Evolutionary conservation across 1,284 basidiomycete species (phyloP).

Genomic region (Sparassis latifolia): DNA sequence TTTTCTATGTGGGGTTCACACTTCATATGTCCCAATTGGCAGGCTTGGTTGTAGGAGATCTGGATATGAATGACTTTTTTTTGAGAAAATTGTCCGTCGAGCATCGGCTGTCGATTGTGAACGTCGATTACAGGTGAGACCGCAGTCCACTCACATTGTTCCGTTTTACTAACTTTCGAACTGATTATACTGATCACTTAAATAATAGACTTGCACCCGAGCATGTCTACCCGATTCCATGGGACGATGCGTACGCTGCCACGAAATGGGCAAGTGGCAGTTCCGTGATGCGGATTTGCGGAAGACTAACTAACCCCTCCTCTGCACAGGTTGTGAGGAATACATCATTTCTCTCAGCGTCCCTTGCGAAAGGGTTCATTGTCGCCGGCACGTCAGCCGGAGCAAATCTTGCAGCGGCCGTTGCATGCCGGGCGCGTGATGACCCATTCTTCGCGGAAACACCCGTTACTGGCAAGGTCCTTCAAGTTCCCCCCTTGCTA

Average conservation of each 20-base stretch:
- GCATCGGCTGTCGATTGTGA: constrained; percentile 12
- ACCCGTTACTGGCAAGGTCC: constrained; percentile 13
- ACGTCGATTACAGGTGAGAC: constrained; percentile 15
- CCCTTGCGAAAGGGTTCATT: constrained; percentile 14
- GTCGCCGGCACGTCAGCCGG: constrained; percentile 16
- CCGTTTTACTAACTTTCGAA: background rate
- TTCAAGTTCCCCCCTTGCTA: constrained; percentile 8
- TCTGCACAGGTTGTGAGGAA: constrained; percentile 9
- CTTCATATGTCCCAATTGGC: background rate
- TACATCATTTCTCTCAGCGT: constrained; percentile 3
- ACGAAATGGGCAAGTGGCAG: constrained; percentile 15
- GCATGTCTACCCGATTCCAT: constrained; percentile 11
- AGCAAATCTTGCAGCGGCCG: constrained; percentile 13
- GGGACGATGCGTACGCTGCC: constrained; percentile 13
- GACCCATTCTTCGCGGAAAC: constrained; percentile 13
- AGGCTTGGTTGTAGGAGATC: constrained; percentile 10
- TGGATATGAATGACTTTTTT: constrained; percentile 12
- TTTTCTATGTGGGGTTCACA: background rate
- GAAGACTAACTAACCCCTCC: no score
- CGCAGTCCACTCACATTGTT: background rate
- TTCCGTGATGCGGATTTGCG: no score
- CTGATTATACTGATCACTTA: background rate
- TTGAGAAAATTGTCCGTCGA: constrained; percentile 13
- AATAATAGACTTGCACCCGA: constrained; percentile 12
- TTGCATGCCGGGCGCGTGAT: constrained; percentile 11